phyloP scores from a whole-genome alignment of 306 rosid species.

The Arachis hypogaea region DNA sequence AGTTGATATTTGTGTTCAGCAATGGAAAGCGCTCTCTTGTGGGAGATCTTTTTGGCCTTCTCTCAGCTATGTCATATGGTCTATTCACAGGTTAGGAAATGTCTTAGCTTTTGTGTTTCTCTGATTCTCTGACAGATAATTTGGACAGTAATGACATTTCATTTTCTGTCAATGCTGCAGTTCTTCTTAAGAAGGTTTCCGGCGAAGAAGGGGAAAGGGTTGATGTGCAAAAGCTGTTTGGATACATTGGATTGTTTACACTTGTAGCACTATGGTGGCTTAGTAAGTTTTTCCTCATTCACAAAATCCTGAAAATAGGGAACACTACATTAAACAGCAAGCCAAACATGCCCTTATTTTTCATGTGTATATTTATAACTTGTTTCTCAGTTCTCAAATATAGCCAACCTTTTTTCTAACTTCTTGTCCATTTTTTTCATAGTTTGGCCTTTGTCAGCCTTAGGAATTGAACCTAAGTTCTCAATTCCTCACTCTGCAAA shows the following conservation, averaged over 20 bases:
- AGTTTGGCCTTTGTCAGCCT: constrained; percentile 93
- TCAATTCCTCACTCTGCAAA: constrained; percentile 76
- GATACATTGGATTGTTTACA: constrained; percentile 92
- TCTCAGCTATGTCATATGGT: constrained; percentile 91
- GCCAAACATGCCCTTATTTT: background rate
- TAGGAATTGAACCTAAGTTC: constrained; percentile 96
- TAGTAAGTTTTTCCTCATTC: constrained; percentile 52
- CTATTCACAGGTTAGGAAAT: constrained; percentile 76
- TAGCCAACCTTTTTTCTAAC: background rate
- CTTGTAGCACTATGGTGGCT: constrained; percentile 94
- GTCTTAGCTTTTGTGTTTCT: background rate
- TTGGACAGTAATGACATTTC: constrained; percentile 29
- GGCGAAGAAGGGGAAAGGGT: constrained; percentile 93
- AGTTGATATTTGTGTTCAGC: constrained; percentile 65
- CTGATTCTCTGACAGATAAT: constrained; percentile 9
- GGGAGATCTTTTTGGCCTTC: constrained; percentile 95
- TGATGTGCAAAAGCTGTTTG: constrained; percentile 95
- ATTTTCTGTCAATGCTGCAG: constrained; percentile 48
- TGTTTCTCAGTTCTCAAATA: background rate
- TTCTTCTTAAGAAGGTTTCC: constrained; percentile 79
- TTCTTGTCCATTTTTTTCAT: constrained; percentile 32
- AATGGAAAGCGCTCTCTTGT: constrained; percentile 71
- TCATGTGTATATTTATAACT: constrained; percentile 23
- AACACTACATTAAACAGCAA: too few species aligned
- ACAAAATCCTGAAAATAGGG: too few species aligned